Conservation (phyloP, 495 filamentous ascomycete genomes). For the Penicillium herquei region DNA sequence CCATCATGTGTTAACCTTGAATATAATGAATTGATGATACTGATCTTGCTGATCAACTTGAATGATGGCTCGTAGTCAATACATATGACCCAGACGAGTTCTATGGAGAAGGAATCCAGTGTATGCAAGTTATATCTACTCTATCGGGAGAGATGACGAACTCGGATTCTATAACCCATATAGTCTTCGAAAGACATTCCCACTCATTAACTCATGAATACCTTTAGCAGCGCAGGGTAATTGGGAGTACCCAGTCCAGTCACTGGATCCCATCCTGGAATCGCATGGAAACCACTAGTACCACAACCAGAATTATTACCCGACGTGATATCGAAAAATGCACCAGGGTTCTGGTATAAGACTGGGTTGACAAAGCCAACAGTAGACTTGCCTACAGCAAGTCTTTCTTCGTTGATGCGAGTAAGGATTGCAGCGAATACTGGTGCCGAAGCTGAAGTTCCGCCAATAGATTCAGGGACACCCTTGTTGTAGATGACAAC, state of each 20-base stretch:
- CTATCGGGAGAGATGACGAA: background rate
- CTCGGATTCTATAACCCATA: background rate
- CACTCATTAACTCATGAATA: constrained; percentile 34
- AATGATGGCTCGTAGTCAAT: too few relatives aligned
- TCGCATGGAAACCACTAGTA: constrained; percentile 52
- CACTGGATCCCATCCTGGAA: constrained; percentile 62
- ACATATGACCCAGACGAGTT: too few relatives aligned
- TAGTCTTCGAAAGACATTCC: too few relatives aligned
- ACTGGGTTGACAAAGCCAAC: constrained; percentile 62
- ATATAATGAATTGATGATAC: too few relatives aligned
- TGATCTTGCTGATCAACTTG: too few relatives aligned
- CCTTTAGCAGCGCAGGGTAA: constrained; percentile 47
- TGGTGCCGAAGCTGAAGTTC: constrained; percentile 60
- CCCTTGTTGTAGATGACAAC: constrained; percentile 48
- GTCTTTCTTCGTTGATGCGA: constrained; percentile 61
- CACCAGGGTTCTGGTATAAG: constrained; percentile 59
- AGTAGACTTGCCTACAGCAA: constrained; percentile 52
- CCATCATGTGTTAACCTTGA: background rate
- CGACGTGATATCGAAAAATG: constrained; percentile 59
- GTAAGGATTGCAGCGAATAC: constrained; percentile 57
- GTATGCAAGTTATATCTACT: too few relatives aligned
- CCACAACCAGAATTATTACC: constrained; percentile 61
- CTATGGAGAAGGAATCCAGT: too few relatives aligned
- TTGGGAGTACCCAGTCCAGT: constrained; percentile 61
- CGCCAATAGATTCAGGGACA: constrained; percentile 40